A percentile compares a stretch with the other conserved stretches of the same genome.
These are phyloP conservation scores for Ustilago trichophora DNA, from an alignment of 1,284 basidiomycete species.

Conservation along the genomic window DNA sequence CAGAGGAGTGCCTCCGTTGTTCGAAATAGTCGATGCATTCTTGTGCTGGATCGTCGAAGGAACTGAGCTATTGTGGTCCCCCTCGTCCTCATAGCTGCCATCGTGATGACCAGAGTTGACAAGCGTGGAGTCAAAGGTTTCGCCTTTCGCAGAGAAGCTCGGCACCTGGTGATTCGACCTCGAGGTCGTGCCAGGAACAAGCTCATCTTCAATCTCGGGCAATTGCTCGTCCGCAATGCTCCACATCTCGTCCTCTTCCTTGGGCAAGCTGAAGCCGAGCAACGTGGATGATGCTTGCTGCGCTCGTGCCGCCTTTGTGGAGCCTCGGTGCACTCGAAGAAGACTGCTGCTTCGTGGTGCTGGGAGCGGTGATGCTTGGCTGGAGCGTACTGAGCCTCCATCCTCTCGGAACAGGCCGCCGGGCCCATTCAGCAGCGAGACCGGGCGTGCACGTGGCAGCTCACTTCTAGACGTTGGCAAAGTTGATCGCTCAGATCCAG, in stretches of 20 bases:
- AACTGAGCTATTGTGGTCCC: slow-evolving; percentile 8
- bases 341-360: slow-evolving; percentile 35
- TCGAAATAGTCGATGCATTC: neutral
- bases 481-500: slow-evolving; percentile 14
- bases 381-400: slow-evolving; percentile 14
- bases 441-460: slow-evolving; percentile 28
- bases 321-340: slow-evolving; percentile 15
- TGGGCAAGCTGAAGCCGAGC: slow-evolving; percentile 31
- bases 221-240: slow-evolving; percentile 46
- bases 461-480: slow-evolving; percentile 29
- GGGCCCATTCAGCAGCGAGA: slow-evolving; percentile 40
- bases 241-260: slow-evolving; percentile 37
- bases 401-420: slow-evolving; percentile 32
- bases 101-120: slow-evolving; percentile 3
- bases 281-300: slow-evolving; percentile 28
- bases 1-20: slow-evolving; percentile 6
- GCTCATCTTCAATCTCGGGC: slow-evolving; percentile 37
- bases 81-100: slow-evolving; percentile 6
- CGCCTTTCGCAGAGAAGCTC: neutral
- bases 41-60: slow-evolving; percentile 12
- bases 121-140: slow-evolving; percentile 8
- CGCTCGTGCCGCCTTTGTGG: slow-evolving; percentile 3
- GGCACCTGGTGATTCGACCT: neutral
- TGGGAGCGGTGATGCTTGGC: slow-evolving; percentile 29
- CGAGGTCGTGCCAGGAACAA: neutral